Conservation (phyloP, 805 yeast genomes). For the Candida maltosa region DNA sequence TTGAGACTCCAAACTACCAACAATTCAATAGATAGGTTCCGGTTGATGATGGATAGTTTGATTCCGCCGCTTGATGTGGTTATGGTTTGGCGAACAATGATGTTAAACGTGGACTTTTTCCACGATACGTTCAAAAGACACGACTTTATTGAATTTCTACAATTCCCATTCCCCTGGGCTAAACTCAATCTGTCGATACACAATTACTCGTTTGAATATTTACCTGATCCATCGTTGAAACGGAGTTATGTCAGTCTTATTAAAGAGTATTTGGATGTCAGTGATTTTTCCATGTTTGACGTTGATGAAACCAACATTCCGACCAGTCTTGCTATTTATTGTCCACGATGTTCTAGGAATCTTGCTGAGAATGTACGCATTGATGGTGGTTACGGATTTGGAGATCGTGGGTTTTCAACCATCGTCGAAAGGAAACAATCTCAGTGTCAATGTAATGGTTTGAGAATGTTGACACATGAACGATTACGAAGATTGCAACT, state of each 20-base stretch:
- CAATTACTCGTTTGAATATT: slow-evolving; percentile 3
- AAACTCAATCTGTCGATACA: slow-evolving; percentile 1
- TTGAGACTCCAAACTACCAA: neutral
- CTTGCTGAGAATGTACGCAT: neutral
- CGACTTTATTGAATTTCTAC: slow-evolving; percentile 1
- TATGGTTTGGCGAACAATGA: neutral
- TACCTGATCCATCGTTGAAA: neutral
- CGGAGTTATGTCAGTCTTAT: neutral
- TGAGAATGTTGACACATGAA: neutral
- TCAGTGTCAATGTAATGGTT: slow-evolving; percentile 1
- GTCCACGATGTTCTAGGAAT: slow-evolving; percentile 2
- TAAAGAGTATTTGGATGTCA: neutral
- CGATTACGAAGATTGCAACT: slow-evolving; percentile 1
- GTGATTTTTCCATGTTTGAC: neutral
- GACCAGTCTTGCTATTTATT: too few species aligned
- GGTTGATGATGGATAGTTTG: neutral
- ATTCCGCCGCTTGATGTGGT: slow-evolving; percentile 1
- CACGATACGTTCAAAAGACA: slow-evolving; percentile 1
- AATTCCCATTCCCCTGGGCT: slow-evolving; percentile 1
- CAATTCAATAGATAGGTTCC: slow-evolving; percentile 1
- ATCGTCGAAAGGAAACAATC: neutral
- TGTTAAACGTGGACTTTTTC: neutral
- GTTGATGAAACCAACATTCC: neutral
- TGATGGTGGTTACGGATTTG: neutral
- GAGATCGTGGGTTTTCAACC: neutral